Evolutionary conservation across 192 early-diverging fungal genomes (phyloP).

Genomic region (Jimgerdemannia flammicorona): DNA sequence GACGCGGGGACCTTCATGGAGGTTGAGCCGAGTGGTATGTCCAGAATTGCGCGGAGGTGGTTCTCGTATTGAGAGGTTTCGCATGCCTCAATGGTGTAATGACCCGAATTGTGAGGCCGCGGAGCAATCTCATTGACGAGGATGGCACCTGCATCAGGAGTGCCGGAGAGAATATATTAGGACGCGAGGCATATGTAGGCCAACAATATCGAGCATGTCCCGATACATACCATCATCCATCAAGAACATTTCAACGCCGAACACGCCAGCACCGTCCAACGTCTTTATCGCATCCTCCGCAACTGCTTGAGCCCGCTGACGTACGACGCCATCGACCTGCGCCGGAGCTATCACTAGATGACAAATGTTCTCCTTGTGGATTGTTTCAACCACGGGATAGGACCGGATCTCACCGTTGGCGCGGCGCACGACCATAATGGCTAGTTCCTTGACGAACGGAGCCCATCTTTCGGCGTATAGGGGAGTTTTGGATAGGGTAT

Average conservation of each 20-base stretch:
- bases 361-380: conserved; percentile 96
- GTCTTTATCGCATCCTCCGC: conserved; percentile 82
- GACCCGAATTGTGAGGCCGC: conserved; percentile 98
- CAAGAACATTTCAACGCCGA: conserved; percentile 98
- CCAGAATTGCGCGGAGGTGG: conserved; percentile 87
- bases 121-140: conserved; percentile 98
- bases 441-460: conserved; percentile 87
- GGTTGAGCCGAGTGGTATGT: conserved; percentile 84
- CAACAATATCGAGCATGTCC: background rate
- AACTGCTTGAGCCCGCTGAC: conserved; percentile 66
- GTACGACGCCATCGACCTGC: conserved; percentile 84
- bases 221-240: conserved; percentile 65
- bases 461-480: conserved; percentile 97
- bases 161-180: background rate
- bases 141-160: conserved; percentile 52
- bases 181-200: background rate
- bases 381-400: conserved; percentile 96
- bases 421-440: conserved; percentile 94
- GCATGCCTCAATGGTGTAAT: conserved; percentile 98
- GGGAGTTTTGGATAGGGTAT: conserved; percentile 57
- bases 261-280: conserved; percentile 84
- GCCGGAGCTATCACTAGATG: conserved; percentile 95
- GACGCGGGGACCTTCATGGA: conserved; percentile 87
- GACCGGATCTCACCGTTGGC: conserved; percentile 69
- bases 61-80: conserved; percentile 97